Evolutionary conservation across 176 grass and related monocot species (phyloP), one percentile per base, ranked within the genome.

Genomic region (Hsuehochloa calcarea): DNA sequence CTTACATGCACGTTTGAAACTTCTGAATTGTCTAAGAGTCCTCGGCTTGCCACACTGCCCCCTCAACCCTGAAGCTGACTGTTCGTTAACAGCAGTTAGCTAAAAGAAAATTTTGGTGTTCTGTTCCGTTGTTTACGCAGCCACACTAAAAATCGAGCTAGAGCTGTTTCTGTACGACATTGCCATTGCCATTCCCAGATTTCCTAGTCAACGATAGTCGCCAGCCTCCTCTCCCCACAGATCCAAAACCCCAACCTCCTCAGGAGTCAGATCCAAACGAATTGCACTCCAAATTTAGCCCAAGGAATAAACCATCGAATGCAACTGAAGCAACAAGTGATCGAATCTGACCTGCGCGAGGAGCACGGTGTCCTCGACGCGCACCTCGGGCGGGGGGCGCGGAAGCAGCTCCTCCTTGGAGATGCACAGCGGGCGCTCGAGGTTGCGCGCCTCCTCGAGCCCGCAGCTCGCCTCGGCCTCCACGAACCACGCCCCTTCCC

Each of bases 401-500:
- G 91, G 94, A 39, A 96, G 73, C 44, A 96, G 81, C 74, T 96
- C 90, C 77, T 93, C 87, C 78, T 91, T 96, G 8, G 81, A 78
- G 66, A 96, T 80, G 89, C 86, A 79, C 4, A 96, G 88, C 23
- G 94, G 94, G 1, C 91, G 85, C 83, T 93, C 94, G 23, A 96
- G 91, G 84, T 81, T 79, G 46, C 92, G 87, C 52, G 90, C 87
- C 41, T 91, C 91, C 61, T 89, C 78, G 8, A 96, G 86, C n/a
- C 72, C 56, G 75, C 89, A 96, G 86, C 84, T 85, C 3, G 89
- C 87, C 10, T 82, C 72, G 4, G 94, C 91, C 87, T 96, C 89
- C 14, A 96, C 69, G 75, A 96, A 91, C 91, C 91, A 96, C 40
- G 91, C 85, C 6, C 93, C 94, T 37, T 96, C 87, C 4, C 91